phyloP scores from a whole-genome alignment of 2,329 filamentous ascomycete genomes.

The Penicillium sp. region DNA sequence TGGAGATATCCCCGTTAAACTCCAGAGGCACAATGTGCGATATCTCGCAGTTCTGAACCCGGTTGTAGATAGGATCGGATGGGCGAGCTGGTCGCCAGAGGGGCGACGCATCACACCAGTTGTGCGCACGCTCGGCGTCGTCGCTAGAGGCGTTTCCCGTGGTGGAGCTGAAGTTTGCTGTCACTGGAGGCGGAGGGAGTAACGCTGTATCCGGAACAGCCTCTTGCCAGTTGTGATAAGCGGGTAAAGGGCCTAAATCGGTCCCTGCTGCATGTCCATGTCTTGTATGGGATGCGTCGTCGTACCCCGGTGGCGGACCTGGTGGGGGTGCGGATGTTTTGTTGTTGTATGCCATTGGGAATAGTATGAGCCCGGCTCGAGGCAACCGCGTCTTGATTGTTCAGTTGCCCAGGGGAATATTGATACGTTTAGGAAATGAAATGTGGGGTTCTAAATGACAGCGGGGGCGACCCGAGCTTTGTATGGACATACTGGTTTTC shows the following conservation, averaged over 20 bases:
- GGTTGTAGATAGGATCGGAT: slow-evolving; percentile 47
- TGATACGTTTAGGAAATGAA: not conserved
- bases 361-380: not conserved
- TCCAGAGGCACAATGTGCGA: slow-evolving; percentile 49
- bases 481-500: not conserved
- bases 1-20: slow-evolving; percentile 46
- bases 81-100: slow-evolving; percentile 56
- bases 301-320: slow-evolving; percentile 26
- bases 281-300: slow-evolving; percentile 18
- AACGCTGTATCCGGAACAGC: slow-evolving; percentile 62
- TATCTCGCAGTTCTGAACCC: slow-evolving; percentile 51
- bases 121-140: slow-evolving; percentile 61
- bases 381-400: not conserved
- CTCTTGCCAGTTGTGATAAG: slow-evolving; percentile 66
- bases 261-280: not conserved
- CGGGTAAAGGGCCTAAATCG: slow-evolving; percentile 38
- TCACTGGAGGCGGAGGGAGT: slow-evolving; percentile 64
- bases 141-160: slow-evolving; percentile 61
- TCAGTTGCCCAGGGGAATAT: not conserved
- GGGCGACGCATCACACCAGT: slow-evolving; percentile 58
- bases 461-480: not conserved
- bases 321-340: slow-evolving; percentile 4
- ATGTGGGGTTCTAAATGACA: not conserved
- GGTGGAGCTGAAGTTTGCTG: slow-evolving; percentile 58
- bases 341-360: not conserved